A percentile compares a stretch with the other conserved stretches of the same genome.
phyloP scores from a whole-genome alignment of 768 basidiomycete genomes.

The Mycena olivaceomarginata region DNA sequence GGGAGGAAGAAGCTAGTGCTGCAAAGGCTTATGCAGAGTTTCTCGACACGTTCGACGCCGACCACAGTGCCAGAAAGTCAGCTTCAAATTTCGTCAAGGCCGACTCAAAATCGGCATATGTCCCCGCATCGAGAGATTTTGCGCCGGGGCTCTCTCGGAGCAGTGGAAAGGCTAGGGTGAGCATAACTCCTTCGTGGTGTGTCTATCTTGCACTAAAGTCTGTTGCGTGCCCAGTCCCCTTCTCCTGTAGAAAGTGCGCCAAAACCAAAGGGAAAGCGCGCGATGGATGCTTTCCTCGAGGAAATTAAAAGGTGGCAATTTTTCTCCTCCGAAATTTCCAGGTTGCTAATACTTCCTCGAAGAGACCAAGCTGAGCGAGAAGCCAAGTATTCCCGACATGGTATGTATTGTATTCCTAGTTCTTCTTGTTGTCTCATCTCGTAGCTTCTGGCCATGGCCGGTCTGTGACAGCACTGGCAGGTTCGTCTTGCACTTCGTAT shows the following conservation, averaged over 20 bases:
- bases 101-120: conserved; percentile 70
- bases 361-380: conserved; percentile 97
- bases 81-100: conserved; percentile 78
- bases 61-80: conserved; percentile 71
- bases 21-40: conserved; percentile 91
- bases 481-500: conserved; percentile 60
- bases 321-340: neutral
- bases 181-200: neutral
- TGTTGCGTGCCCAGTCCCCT: conserved; percentile 63
- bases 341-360: conserved; percentile 22
- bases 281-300: conserved; percentile 97
- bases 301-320: conserved; percentile 90
- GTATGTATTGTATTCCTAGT: conserved; percentile 56
- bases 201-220: conserved; percentile 5
- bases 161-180: conserved; percentile 47
- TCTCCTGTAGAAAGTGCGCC: conserved; percentile 68
- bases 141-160: conserved; percentile 50
- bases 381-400: conserved; percentile 84
- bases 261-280: conserved; percentile 94
- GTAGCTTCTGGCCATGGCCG: conserved; percentile 76
- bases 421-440: conserved; percentile 23
- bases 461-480: conserved; percentile 94
- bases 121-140: conserved; percentile 59
- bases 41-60: conserved; percentile 88
- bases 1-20: conserved; percentile 88